Percentiles rank a stretch among this genome's conserved stretches.
These are phyloP conservation scores for Aspergillus mulundensis DNA, from an alignment of 495 filamentous ascomycete species.

Conservation along the genomic window DNA sequence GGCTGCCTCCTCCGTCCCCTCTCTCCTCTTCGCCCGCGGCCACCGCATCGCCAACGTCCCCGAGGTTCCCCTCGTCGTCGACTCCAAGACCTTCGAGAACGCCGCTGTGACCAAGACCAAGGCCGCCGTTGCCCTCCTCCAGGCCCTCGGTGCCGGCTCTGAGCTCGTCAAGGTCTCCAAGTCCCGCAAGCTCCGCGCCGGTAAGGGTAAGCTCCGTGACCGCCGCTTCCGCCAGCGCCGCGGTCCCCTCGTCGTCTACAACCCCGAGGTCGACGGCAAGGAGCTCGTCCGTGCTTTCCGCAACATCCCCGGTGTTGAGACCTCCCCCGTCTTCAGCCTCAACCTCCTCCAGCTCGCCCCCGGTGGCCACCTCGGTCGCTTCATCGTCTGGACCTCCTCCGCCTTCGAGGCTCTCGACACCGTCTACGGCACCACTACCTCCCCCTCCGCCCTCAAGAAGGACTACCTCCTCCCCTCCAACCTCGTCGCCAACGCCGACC, in stretches of 20 bases:
- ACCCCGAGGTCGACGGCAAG: conserved; percentile 87
- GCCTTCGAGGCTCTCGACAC: conserved; percentile 93
- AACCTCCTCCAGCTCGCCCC: conserved; percentile 99
- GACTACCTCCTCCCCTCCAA: conserved; percentile 94
- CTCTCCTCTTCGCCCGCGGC: conserved; percentile 92
- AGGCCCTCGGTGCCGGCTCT: conserved; percentile 80
- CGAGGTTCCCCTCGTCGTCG: conserved; percentile 94
- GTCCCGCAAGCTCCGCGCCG: conserved; percentile 90
- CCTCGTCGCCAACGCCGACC: conserved; percentile 84
- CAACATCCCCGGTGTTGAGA: conserved; percentile 98
- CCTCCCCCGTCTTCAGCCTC: conserved; percentile 85
- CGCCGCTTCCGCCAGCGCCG: conserved; percentile 96
- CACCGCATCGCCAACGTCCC: conserved; percentile 89
- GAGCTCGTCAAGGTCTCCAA: conserved; percentile 92
- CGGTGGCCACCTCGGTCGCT: conserved; percentile 97
- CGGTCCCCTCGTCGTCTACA: conserved; percentile 94
- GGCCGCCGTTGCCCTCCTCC: conserved; percentile 78
- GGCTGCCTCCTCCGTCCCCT: conserved; percentile 89
- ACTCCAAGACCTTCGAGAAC: conserved; percentile 77
- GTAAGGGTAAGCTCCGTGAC: conserved; percentile 95
- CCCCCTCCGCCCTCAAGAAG: conserved; percentile 85
- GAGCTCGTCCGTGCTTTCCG: conserved; percentile 89
- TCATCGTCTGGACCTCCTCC: conserved; percentile 97
- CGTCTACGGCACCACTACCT: conserved; percentile 90
- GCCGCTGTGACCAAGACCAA: conserved; percentile 82